phyloP scores from a whole-genome alignment of 2,329 filamentous ascomycete genomes.

The Cordyceps tenuipes region DNA sequence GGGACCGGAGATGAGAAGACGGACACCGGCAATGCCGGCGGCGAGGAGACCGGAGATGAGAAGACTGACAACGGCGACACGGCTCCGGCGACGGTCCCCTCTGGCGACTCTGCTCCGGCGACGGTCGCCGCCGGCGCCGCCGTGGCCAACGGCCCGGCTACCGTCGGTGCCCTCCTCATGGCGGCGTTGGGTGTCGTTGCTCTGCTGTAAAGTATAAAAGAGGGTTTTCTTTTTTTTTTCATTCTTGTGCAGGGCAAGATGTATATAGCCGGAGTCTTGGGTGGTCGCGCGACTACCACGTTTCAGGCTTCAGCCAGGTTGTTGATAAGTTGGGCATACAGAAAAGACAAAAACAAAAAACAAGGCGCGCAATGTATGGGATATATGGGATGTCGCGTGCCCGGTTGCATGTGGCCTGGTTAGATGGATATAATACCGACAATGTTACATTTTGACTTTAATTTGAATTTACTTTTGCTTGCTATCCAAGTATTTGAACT shows the following conservation, averaged over 20 bases:
- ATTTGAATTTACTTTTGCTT: neutral
- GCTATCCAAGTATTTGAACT: neutral
- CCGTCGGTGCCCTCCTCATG: neutral
- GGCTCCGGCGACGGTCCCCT: neutral
- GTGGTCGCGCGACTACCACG: neutral
- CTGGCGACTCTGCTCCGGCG: neutral
- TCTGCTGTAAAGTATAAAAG: neutral
- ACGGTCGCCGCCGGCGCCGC: neutral
- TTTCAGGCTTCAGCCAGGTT: neutral
- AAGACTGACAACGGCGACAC: too few relatives aligned
- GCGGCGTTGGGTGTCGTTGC: neutral
- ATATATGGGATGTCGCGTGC: slow-evolving; percentile 1
- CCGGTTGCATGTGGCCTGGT: neutral
- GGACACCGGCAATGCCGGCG: too few relatives aligned
- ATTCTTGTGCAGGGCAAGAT: neutral
- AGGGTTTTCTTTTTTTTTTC: neutral
- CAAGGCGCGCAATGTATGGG: neutral
- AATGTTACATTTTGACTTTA: neutral
- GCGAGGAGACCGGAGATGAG: too few relatives aligned
- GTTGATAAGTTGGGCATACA: neutral
- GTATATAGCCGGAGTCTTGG: neutral
- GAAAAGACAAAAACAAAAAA: neutral
- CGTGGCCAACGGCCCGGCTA: neutral
- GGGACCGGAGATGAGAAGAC: too few relatives aligned
- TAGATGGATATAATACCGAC: neutral